These are phyloP conservation scores for Balakata baccata DNA, from an alignment of 345 rosid species.

Conservation along the genomic window DNA sequence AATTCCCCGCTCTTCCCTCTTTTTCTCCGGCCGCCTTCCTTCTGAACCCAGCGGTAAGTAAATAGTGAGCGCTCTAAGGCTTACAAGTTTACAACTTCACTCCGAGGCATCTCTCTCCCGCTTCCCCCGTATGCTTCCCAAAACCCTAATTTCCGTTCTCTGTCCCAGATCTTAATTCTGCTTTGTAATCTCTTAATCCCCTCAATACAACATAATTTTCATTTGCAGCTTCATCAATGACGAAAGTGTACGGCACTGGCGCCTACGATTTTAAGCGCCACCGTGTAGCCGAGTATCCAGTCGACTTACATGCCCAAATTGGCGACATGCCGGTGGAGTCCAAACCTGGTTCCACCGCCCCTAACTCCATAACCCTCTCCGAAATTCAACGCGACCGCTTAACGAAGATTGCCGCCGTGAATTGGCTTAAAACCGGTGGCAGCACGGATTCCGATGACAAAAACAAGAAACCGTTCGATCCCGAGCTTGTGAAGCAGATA, in stretches of 20 bases:
- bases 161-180: neutral
- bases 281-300: conserved; percentile 93
- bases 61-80: no score
- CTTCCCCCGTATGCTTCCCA: neutral
- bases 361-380: conserved; percentile 75
- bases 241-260: conserved; percentile 91
- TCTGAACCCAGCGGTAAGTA: no score
- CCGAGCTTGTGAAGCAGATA: conserved; percentile 73
- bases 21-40: no score
- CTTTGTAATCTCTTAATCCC: no score
- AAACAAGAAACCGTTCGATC: conserved; percentile 58
- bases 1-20: no score
- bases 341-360: conserved; percentile 56
- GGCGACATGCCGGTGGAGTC: conserved; percentile 54
- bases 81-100: no score
- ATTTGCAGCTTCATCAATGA: conserved; percentile 36
- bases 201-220: neutral
- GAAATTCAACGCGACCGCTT: conserved; percentile 90
- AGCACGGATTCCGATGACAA: conserved; percentile 33
- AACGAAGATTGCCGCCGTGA: conserved; percentile 73
- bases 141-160: neutral
- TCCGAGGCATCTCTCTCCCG: neutral
- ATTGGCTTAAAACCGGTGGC: conserved; percentile 57
- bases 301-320: conserved; percentile 44
- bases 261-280: conserved; percentile 98